Percentiles rank a stretch among this genome's conserved stretches.
Conservation (phyloP, 108 stramenopile genomes). For the Asterionellopsis glacialis region DNA sequence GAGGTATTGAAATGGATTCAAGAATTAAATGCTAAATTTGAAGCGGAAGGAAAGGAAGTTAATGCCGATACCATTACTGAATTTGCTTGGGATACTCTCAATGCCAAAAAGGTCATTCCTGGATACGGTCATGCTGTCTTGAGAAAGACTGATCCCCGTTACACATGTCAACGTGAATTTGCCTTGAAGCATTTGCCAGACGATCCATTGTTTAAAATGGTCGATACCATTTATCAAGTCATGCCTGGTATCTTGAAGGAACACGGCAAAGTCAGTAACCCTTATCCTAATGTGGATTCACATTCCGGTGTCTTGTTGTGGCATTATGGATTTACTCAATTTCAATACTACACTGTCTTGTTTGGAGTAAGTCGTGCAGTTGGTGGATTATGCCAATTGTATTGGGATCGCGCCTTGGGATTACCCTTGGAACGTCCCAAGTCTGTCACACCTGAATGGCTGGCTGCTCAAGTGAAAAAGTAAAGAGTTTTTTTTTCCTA, state of each 20-base stretch:
- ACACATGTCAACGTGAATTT: slow-evolving; percentile 98
- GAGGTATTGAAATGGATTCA: slow-evolving; percentile 98
- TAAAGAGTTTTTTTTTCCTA: background rate
- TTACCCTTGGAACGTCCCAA: slow-evolving; percentile 98
- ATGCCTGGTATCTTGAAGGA: slow-evolving; percentile 97
- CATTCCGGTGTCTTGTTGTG: slow-evolving; percentile 98
- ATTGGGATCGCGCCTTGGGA: slow-evolving; percentile 99
- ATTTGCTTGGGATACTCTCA: slow-evolving; percentile 99
- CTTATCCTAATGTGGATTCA: slow-evolving; percentile 98
- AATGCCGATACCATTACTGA: slow-evolving; percentile 97
- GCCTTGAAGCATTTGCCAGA: slow-evolving; percentile 99
- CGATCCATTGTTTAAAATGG: slow-evolving; percentile 97
- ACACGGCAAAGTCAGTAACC: slow-evolving; percentile 99
- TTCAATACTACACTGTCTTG: slow-evolving; percentile 99
- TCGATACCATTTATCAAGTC: slow-evolving; percentile 97
- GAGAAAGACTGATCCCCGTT: slow-evolving; percentile 98
- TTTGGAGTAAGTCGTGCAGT: slow-evolving; percentile 98
- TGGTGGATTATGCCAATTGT: slow-evolving; percentile 96
- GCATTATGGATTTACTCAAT: slow-evolving; percentile 99
- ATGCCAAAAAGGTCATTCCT: slow-evolving; percentile 98
- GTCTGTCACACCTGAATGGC: slow-evolving; percentile 97
- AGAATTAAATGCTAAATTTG: slow-evolving; percentile 89
- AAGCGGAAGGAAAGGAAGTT: slow-evolving; percentile 91
- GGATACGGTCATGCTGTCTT: slow-evolving; percentile 99
- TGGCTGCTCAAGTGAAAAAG: slow-evolving; percentile 74